phyloP scores from a whole-genome alignment of 495 filamentous ascomycete species.

The Tuber umbilicatum region DNA sequence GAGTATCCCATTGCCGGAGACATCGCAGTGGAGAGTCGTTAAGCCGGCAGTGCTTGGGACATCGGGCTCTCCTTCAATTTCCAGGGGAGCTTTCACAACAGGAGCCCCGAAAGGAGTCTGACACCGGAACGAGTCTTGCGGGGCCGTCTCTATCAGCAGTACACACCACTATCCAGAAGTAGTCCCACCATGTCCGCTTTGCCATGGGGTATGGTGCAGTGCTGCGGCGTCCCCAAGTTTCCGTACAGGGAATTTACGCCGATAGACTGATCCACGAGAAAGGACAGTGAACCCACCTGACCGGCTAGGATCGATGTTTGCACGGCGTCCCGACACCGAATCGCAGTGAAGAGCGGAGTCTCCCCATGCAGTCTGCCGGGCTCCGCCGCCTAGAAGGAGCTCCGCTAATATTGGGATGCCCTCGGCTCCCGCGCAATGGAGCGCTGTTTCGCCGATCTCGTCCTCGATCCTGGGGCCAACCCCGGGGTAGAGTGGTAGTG shows the following conservation, averaged over 20 bases:
- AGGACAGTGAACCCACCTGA: no score
- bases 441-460: conserved; percentile 1
- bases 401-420: background rate
- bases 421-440: background rate
- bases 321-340: background rate
- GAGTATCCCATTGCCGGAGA: background rate
- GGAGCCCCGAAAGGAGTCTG: conserved; percentile 8
- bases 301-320: no score
- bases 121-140: conserved; percentile 10
- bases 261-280: no score
- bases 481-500: conserved; percentile 8
- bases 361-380: background rate
- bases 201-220: no score
- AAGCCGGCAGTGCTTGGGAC: conserved; percentile 13
- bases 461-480: conserved; percentile 6
- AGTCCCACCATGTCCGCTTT: background rate
- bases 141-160: background rate
- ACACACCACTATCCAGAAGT: background rate
- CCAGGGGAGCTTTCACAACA: conserved; percentile 12
- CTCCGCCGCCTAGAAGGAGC: background rate
- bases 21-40: conserved; percentile 19
- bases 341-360: background rate
- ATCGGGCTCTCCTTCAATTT: conserved; percentile 21
- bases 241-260: background rate
- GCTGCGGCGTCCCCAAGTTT: background rate